Conservation (phyloP, 257 asterid genomes). For the Osmanthus fragrans region DNA sequence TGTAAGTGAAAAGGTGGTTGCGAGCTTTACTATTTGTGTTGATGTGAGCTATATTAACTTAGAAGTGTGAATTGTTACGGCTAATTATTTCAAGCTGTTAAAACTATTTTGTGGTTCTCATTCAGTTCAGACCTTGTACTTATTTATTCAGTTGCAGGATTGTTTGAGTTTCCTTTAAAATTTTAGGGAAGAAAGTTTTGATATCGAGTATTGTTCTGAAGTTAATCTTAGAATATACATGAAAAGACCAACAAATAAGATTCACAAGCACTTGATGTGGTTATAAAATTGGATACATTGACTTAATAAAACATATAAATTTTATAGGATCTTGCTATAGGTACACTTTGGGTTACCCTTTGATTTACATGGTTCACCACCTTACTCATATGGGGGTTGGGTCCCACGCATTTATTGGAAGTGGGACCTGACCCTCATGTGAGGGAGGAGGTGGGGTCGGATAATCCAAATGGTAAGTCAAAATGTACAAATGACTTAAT, state of each 20-base stretch:
- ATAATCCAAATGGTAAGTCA: no score
- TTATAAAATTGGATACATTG: background rate
- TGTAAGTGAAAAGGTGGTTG: background rate
- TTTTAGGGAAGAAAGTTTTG: no score
- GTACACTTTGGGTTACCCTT: no score
- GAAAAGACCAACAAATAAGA: background rate
- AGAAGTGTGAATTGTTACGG: background rate
- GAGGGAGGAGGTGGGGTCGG: no score
- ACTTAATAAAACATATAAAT: background rate
- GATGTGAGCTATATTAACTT: constrained; percentile 8
- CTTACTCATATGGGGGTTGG: no score
- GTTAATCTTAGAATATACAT: no score
- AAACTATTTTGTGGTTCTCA: constrained; percentile 11
- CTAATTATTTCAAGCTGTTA: constrained; percentile 12
- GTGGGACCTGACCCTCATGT: no score
- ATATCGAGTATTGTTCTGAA: background rate
- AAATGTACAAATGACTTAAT: no score
- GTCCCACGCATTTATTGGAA: no score
- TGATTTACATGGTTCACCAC: no score
- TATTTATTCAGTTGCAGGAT: background rate
- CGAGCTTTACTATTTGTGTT: background rate
- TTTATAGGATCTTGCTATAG: no score
- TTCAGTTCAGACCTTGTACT: constrained; percentile 14
- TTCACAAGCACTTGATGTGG: background rate
- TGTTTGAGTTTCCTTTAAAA: background rate